phyloP scores from a whole-genome alignment of 441 rosid species.

The Pelargonium citronellum region DNA sequence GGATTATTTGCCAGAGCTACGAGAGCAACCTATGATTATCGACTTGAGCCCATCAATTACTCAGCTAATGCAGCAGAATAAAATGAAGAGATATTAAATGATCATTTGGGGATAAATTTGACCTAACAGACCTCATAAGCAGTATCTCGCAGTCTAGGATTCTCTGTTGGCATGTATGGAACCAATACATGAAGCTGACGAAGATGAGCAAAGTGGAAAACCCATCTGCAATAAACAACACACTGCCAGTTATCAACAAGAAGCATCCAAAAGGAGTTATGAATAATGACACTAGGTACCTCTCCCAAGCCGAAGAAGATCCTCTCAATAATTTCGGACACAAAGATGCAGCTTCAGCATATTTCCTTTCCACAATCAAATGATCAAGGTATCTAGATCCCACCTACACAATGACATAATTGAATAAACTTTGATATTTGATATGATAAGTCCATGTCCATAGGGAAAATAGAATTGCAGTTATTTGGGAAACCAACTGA shows the following conservation, averaged over 20 bases:
- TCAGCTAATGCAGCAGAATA: constrained; percentile 14
- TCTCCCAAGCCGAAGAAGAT: constrained; percentile 97
- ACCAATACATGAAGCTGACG: constrained; percentile 96
- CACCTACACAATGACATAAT: constrained; percentile 47
- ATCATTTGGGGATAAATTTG: constrained; percentile 11
- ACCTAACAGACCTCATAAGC: constrained; percentile 76
- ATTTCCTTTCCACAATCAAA: constrained; percentile 94
- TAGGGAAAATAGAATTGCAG: background rate
- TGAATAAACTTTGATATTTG: constrained; percentile 3
- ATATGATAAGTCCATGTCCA: background rate
- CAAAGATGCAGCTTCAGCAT: constrained; percentile 95
- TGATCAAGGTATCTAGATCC: constrained; percentile 99
- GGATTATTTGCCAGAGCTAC: constrained; percentile 95
- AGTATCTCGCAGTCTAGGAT: constrained; percentile 90
- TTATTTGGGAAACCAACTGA: background rate
- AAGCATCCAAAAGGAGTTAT: constrained; percentile 17
- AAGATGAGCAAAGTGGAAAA: constrained; percentile 98
- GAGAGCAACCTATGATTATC: constrained; percentile 69
- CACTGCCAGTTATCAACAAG: constrained; percentile 23
- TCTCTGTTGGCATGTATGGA: constrained; percentile 88
- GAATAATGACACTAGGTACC: constrained; percentile 39
- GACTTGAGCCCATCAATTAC: constrained; percentile 18
- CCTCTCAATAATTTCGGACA: constrained; percentile 93
- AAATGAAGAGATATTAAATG: background rate
- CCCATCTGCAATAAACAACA: constrained; percentile 68